Conservation (phyloP, 73 alveolate genomes). For the Blepharisma stoltei region DNA sequence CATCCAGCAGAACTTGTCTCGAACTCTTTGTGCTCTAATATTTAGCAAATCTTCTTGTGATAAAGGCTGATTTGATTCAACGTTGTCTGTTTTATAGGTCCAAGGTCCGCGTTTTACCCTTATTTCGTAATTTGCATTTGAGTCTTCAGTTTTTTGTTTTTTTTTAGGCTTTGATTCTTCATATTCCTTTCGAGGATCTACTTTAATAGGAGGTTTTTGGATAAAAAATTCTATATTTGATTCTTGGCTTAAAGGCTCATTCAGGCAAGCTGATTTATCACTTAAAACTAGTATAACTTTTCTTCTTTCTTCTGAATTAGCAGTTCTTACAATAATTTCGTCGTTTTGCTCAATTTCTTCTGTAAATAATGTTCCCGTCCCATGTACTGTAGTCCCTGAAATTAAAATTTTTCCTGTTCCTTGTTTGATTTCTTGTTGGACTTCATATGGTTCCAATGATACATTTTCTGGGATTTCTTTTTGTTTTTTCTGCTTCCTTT, state of each 20-base stretch:
- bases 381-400: conserved; percentile 30
- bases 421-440: background rate
- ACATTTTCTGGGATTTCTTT: conserved; percentile 9
- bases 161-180: background rate
- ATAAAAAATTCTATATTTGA: background rate
- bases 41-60: background rate
- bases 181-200: background rate
- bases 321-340: background rate
- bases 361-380: background rate
- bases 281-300: background rate
- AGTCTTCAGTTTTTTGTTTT: background rate
- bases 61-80: background rate
- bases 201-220: background rate
- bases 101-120: conserved; percentile 21
- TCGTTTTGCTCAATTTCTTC: background rate
- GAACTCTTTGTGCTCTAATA: conserved; percentile 3
- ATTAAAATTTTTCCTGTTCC: conserved; percentile 21
- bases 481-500: background rate
- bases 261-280: background rate
- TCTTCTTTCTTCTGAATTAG: background rate
- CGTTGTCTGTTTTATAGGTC: conserved; percentile 15
- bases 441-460: background rate
- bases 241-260: background rate
- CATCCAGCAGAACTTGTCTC: conserved; percentile 32
- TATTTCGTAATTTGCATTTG: background rate